Base-by-base conservation (phyloP, 2,329 filamentous ascomycete species). In the Hymenoscyphus albidus region DNA sequence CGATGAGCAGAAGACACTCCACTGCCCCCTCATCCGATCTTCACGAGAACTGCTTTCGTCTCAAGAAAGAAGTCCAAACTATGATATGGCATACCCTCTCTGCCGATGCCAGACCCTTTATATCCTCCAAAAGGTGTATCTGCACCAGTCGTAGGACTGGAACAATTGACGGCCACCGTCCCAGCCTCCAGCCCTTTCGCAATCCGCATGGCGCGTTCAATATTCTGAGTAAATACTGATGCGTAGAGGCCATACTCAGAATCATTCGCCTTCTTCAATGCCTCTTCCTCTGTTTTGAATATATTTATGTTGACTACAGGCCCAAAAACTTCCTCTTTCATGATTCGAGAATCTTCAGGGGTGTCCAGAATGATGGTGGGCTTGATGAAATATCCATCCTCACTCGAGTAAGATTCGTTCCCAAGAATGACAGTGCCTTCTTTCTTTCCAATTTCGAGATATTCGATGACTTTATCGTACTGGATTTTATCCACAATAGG, bases 311-410 rank as follows among this genome's bases (percentile, higher is more conserved):
- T 80, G 79, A 85, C 87, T 65, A 90, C 87, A 48, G 87, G 87
- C 64, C 87, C 87, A 75, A 90, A 90, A 76, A 90, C 88, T 76
- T 90, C 87, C 75, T 89, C 86, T 76, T 88, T 83, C 73, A 71
- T 74, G 59, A 78, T 71, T 12, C 60, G 79, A 77, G 82, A 81
- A 64, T 76, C 68, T 57, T 80, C 78, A 62, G 80, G 80, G n/a
- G 83, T 81, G 65, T 82, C 74, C 4, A 77, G 78, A 69, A 83
- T 83, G 65, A 83, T 79, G 4, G 82, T 84, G 0, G 82, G 82
- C 39, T 76, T 68, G 62, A 89, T 82, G 74, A 86, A 89, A 77
- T 85, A 87, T 64, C 83, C 83, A 88, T 75, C 48, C 1, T 27
- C 35, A 12, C 78, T 77, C 18, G 51, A 18, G 16, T 44, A 16